Conservation (phyloP, 768 basidiomycete genomes). For the Hydnum rufescens region DNA sequence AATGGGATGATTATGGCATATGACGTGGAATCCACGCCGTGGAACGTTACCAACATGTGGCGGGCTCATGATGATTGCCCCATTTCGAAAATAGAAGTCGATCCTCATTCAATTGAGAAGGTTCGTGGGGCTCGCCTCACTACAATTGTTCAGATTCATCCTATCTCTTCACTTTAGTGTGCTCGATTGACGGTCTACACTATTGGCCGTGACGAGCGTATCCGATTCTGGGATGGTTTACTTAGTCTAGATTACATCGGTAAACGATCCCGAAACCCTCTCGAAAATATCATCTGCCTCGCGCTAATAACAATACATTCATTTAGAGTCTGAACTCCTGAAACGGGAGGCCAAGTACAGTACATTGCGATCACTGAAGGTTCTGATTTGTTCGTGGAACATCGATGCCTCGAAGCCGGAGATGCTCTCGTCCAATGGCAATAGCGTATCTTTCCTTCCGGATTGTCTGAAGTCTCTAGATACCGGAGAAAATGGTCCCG, state of each 20-base stretch:
- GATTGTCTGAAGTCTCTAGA: constrained; percentile 45
- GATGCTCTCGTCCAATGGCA: constrained; percentile 25
- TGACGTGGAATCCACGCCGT: constrained; percentile 53
- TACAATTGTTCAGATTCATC: neutral
- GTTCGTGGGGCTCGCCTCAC: constrained; percentile 19
- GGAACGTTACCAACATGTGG: constrained; percentile 80
- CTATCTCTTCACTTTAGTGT: constrained; percentile 5
- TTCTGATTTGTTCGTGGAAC: constrained; percentile 84
- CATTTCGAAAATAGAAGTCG: constrained; percentile 42
- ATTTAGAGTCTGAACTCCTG: constrained; percentile 50
- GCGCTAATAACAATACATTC: neutral
- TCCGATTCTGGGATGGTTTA: constrained; percentile 81
- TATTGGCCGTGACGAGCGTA: constrained; percentile 47
- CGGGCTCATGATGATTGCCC: constrained; percentile 51
- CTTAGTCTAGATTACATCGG: constrained; percentile 73
- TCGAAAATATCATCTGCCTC: too few species aligned
- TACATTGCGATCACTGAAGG: constrained; percentile 52
- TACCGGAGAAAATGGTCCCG: constrained; percentile 32
- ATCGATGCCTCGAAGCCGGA: constrained; percentile 76
- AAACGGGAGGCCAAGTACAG: constrained; percentile 62
- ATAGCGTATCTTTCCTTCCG: constrained; percentile 68
- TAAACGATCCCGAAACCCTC: constrained; percentile 22
- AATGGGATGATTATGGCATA: constrained; percentile 69
- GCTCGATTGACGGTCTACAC: constrained; percentile 48
- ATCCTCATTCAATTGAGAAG: constrained; percentile 55